Evolutionary conservation across 345 rosid genomes (phyloP).

Genomic region (Moricandia moricandioides): DNA sequence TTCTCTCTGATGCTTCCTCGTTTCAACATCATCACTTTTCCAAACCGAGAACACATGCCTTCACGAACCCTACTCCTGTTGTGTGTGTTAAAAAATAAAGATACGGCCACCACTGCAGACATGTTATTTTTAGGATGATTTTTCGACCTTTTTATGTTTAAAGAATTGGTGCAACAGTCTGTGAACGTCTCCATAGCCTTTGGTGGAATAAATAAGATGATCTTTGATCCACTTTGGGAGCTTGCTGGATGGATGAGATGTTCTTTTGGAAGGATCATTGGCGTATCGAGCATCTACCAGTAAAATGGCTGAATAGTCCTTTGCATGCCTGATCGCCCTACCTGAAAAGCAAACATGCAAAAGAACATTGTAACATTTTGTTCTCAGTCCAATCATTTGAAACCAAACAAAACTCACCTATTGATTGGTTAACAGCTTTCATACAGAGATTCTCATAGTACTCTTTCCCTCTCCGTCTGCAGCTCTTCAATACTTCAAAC

Average conservation of each 20-base stretch:
- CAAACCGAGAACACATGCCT: not conserved
- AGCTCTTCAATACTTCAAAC: slow-evolving; percentile 64
- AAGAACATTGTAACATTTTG: not conserved
- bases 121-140: not conserved
- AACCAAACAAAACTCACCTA: slow-evolving; percentile 50
- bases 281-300: slow-evolving; percentile 74
- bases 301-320: slow-evolving; percentile 84
- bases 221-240: not conserved
- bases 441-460: slow-evolving; percentile 96
- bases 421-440: slow-evolving; percentile 96
- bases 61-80: not conserved
- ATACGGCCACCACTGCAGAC: not conserved
- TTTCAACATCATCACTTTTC: not conserved
- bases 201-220: slow-evolving; percentile 48
- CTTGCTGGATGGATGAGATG: slow-evolving; percentile 56
- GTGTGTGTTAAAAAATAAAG: not conserved
- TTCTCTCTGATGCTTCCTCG: not conserved
- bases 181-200: slow-evolving; percentile 84
- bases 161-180: slow-evolving; percentile 73
- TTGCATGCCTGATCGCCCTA: slow-evolving; percentile 80
- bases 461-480: slow-evolving; percentile 76
- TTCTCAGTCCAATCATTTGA: slow-evolving; percentile 7
- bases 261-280: slow-evolving; percentile 50
- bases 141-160: slow-evolving; percentile 39
- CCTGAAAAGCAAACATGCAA: slow-evolving; percentile 43